These are phyloP conservation scores for Umbelopsis vinacea DNA, from an alignment of 192 early-diverging fungal genomes.

Conservation along the genomic window DNA sequence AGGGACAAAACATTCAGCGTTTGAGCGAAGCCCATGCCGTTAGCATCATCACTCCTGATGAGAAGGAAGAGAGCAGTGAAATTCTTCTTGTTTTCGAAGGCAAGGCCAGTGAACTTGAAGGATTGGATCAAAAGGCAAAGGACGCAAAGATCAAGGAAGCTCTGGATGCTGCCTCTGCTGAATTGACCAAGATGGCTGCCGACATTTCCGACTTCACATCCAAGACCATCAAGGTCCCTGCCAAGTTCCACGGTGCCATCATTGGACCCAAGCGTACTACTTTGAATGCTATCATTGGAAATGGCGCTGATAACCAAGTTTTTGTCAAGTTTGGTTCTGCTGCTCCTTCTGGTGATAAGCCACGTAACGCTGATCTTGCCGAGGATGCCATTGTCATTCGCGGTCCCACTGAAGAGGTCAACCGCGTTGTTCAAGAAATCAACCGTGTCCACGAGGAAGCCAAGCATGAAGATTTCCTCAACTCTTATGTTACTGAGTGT, in stretches of 20 bases:
- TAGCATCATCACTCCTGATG: conserved; percentile 80
- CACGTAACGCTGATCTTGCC: conserved; percentile 43
- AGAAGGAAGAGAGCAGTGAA: conserved; percentile 65
- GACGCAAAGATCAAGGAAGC: conserved; percentile 51
- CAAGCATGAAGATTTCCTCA: conserved; percentile 70
- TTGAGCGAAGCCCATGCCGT: conserved; percentile 68
- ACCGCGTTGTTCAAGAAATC: conserved; percentile 71
- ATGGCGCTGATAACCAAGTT: conserved; percentile 61
- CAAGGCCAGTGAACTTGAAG: conserved; percentile 42
- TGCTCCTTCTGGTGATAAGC: conserved; percentile 48
- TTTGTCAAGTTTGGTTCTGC: conserved; percentile 73
- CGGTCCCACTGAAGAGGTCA: conserved; percentile 81
- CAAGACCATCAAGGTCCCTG: conserved; percentile 63
- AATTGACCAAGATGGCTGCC: conserved; percentile 67
- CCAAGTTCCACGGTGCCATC: conserved; percentile 77
- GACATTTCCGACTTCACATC: conserved; percentile 67
- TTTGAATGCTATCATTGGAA: conserved; percentile 70
- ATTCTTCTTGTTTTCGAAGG: conserved; percentile 83
- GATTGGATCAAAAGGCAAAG: conserved; percentile 35
- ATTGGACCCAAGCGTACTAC: conserved; percentile 77
- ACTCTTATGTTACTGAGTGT: conserved; percentile 73
- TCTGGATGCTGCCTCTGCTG: conserved; percentile 62
- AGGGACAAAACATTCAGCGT: conserved; percentile 65
- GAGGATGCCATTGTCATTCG: conserved; percentile 79
- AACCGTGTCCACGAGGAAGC: conserved; percentile 66